Conservation (phyloP, 1,284 basidiomycete species). For the Tilletia indica region DNA sequence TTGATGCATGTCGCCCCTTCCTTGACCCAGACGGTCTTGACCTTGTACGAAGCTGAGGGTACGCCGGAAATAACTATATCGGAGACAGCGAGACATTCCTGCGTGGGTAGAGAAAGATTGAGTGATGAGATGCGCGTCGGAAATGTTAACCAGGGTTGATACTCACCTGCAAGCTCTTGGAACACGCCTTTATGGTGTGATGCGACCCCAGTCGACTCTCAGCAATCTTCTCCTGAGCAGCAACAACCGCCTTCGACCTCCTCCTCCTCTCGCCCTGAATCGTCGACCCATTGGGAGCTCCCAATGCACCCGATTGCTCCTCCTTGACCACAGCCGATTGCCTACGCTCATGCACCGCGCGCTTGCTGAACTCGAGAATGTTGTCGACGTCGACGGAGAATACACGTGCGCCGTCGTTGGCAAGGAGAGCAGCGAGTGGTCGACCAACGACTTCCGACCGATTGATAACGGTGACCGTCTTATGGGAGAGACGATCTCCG, state of each 20-base stretch:
- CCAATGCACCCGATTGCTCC: background rate
- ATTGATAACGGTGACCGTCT: constrained; percentile 90
- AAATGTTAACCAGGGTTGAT: constrained; percentile 57
- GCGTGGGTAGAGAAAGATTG: constrained; percentile 24
- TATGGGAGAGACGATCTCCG: constrained; percentile 90
- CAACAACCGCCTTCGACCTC: constrained; percentile 49
- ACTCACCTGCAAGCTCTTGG: constrained; percentile 58
- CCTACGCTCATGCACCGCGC: constrained; percentile 24
- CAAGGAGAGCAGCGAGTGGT: constrained; percentile 84
- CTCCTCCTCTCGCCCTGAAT: constrained; percentile 12
- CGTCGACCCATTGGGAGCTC: constrained; percentile 16
- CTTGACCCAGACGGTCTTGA: constrained; percentile 83
- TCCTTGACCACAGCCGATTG: background rate
- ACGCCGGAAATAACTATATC: constrained; percentile 53
- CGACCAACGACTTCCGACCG: constrained; percentile 95
- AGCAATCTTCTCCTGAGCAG: constrained; percentile 63
- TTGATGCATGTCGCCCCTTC: constrained; percentile 91
- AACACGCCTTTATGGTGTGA: constrained; percentile 66
- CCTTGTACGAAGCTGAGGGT: constrained; percentile 73
- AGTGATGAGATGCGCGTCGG: background rate
- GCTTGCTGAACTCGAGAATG: constrained; percentile 66
- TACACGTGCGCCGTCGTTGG: constrained; percentile 93
- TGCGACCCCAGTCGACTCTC: constrained; percentile 61
- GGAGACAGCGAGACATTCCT: constrained; percentile 45
- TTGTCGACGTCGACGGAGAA: constrained; percentile 92